phyloP scores from a whole-genome alignment of 108 stramenopile species.

The Fistulifera pelliculosa region DNA sequence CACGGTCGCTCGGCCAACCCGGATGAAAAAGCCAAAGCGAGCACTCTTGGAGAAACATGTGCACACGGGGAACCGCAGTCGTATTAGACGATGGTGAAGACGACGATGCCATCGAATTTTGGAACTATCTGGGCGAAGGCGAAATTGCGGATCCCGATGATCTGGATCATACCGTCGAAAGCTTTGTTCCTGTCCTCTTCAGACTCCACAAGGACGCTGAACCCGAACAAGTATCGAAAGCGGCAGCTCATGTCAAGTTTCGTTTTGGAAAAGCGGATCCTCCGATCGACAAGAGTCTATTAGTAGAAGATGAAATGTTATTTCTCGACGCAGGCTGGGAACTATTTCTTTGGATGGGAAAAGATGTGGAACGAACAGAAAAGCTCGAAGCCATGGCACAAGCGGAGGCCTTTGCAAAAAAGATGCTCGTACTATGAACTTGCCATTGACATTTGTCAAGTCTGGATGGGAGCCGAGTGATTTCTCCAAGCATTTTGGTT shows the following conservation, averaged over 20 bases:
- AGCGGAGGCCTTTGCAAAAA: constrained; percentile 26
- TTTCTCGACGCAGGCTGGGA: constrained; percentile 64
- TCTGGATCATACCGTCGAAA: constrained; percentile 15
- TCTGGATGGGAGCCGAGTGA: constrained; percentile 35
- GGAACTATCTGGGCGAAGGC: constrained; percentile 68
- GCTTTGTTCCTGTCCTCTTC: constrained; percentile 36
- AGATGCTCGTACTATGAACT: constrained; percentile 21
- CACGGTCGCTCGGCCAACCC: constrained; percentile 26
- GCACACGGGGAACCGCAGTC: constrained; percentile 26
- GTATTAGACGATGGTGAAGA: constrained; percentile 34
- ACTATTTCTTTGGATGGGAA: constrained; percentile 75
- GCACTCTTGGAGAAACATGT: constrained; percentile 24
- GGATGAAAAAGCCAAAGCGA: constrained; percentile 18
- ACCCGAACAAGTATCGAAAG: constrained; percentile 36
- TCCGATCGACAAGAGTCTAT: constrained; percentile 5
- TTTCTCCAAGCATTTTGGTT: background rate
- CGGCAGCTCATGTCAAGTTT: constrained; percentile 11
- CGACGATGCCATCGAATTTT: constrained; percentile 64
- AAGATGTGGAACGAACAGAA: constrained; percentile 43
- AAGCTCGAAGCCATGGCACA: constrained; percentile 56
- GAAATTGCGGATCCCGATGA: constrained; percentile 36
- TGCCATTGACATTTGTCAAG: constrained; percentile 35
- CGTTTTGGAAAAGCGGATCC: constrained; percentile 1
- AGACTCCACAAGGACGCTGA: constrained; percentile 26
- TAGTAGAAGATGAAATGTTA: constrained; percentile 56